phyloP scores from a whole-genome alignment of 495 filamentous ascomycete species.

The Aspergillus affinis region DNA sequence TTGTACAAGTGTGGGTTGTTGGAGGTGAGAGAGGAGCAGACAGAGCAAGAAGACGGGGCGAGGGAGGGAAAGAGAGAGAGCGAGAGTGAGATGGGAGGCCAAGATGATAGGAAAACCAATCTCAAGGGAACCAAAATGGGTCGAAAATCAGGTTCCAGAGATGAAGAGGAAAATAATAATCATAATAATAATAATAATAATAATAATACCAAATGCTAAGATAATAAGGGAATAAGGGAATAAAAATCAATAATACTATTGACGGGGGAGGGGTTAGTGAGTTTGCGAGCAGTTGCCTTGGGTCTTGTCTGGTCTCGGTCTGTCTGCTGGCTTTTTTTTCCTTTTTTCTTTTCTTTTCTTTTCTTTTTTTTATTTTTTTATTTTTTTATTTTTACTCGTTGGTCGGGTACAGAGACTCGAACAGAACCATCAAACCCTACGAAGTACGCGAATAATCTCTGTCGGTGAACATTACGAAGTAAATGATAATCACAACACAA shows the following conservation, averaged over 20 bases:
- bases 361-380: neutral
- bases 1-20: too few relatives aligned
- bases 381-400: too few relatives aligned
- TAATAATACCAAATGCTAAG: neutral
- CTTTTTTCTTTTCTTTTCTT: neutral
- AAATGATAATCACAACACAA: too few relatives aligned
- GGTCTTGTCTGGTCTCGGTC: neutral
- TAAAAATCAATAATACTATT: too few relatives aligned
- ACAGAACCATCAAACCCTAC: too few relatives aligned
- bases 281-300: neutral
- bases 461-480: too few relatives aligned
- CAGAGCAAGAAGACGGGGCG: too few relatives aligned
- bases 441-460: too few relatives aligned
- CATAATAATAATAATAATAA: slow-evolving; percentile 5
- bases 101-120: slow-evolving; percentile 4
- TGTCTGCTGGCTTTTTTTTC: neutral
- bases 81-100: slow-evolving; percentile 13
- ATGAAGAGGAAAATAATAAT: neutral
- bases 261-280: too few relatives aligned
- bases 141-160: neutral
- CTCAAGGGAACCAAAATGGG: neutral
- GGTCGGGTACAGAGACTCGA: too few relatives aligned
- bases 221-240: slow-evolving; percentile 7
- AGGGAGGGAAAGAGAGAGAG: slow-evolving; percentile 15
- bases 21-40: too few relatives aligned